These are phyloP conservation scores for Plenodomus biglobosus DNA, from an alignment of 2,329 filamentous ascomycete genomes.

Conservation along the genomic window DNA sequence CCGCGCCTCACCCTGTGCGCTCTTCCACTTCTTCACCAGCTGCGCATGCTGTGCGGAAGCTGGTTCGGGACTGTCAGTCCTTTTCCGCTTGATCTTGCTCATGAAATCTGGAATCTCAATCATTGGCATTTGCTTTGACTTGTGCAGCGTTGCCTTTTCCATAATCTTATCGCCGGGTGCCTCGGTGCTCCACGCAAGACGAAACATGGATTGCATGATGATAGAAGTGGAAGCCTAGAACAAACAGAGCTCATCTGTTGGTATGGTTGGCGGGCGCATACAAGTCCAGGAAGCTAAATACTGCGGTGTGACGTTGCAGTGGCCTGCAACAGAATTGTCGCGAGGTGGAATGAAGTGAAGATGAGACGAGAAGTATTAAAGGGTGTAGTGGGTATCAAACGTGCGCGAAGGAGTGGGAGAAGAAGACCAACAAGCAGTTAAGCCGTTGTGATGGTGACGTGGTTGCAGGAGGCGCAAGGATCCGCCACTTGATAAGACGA, in stretches of 20 bases:
- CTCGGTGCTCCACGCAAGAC: conserved; percentile 53
- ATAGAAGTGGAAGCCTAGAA: conserved; percentile 39
- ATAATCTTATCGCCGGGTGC: conserved; percentile 47
- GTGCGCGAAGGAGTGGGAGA: conserved; percentile 40
- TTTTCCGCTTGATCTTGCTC: conserved; percentile 62
- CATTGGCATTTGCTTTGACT: conserved; percentile 48
- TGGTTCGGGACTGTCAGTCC: conserved; percentile 53
- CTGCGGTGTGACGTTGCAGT: conserved; percentile 38
- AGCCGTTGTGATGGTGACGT: conserved; percentile 39
- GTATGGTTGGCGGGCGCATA: conserved; percentile 37
- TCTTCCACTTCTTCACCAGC: conserved; percentile 46
- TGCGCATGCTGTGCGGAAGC: conserved; percentile 35
- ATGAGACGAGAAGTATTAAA: conserved; percentile 32
- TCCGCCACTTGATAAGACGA: conserved; percentile 29
- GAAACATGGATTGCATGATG: conserved; percentile 56
- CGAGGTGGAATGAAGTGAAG: conserved; percentile 13
- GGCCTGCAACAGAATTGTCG: conserved; percentile 16
- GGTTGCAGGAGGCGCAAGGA: conserved; percentile 36
- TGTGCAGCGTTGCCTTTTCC: conserved; percentile 47
- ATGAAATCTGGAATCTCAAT: conserved; percentile 50
- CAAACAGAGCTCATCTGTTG: conserved; percentile 45
- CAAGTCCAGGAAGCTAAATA: conserved; percentile 26
- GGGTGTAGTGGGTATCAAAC: conserved; percentile 34
- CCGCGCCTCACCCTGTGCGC: conserved; percentile 37
- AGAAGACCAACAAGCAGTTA: conserved; percentile 34